A percentile compares a stretch with the other conserved stretches of the same genome.
These are phyloP conservation scores for Colletotrichum australisinense DNA, from an alignment of 2,329 filamentous ascomycete species.

Conservation along the genomic window DNA sequence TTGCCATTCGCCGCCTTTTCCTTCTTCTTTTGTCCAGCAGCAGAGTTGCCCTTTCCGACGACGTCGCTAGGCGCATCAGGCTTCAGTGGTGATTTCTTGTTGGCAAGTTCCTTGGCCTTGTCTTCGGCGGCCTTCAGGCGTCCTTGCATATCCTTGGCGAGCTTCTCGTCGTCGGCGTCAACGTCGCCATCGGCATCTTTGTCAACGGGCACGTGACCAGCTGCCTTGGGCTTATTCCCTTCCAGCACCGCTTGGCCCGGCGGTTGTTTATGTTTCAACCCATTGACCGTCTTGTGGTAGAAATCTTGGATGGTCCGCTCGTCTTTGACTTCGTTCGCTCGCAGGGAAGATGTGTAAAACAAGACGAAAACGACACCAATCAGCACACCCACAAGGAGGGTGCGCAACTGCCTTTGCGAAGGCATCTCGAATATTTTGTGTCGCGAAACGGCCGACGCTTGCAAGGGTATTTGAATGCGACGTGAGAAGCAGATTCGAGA, in stretches of 20 bases:
- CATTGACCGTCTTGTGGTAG: slow-evolving; percentile 69
- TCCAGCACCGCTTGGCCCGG: slow-evolving; percentile 54
- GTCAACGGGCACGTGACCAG: slow-evolving; percentile 55
- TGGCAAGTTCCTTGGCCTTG: slow-evolving; percentile 75
- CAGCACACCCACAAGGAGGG: slow-evolving; percentile 73
- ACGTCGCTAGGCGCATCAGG: slow-evolving; percentile 69
- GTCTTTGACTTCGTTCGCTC: slow-evolving; percentile 61
- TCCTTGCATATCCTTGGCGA: slow-evolving; percentile 66
- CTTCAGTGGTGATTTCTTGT: slow-evolving; percentile 72
- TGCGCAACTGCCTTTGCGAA: slow-evolving; percentile 76
- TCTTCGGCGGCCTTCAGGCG: slow-evolving; percentile 77
- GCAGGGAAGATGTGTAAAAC: slow-evolving; percentile 76
- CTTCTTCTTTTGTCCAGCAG: slow-evolving; percentile 62
- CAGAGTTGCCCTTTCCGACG: slow-evolving; percentile 69
- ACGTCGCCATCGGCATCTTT: slow-evolving; percentile 66
- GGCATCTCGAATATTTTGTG: slow-evolving; percentile 62
- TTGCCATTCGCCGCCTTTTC: slow-evolving; percentile 62
- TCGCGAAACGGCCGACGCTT: neutral
- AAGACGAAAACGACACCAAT: slow-evolving; percentile 74
- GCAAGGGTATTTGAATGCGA: neutral
- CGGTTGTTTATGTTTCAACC: slow-evolving; percentile 48
- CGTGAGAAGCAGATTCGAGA: neutral
- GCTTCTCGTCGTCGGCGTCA: slow-evolving; percentile 66
- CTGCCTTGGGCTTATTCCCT: slow-evolving; percentile 50
- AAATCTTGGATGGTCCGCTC: slow-evolving; percentile 62